A percentile compares a stretch with the other conserved stretches of the same genome.
Conservation (phyloP, 257 asterid species). For the Scutellaria galericulata region DNA sequence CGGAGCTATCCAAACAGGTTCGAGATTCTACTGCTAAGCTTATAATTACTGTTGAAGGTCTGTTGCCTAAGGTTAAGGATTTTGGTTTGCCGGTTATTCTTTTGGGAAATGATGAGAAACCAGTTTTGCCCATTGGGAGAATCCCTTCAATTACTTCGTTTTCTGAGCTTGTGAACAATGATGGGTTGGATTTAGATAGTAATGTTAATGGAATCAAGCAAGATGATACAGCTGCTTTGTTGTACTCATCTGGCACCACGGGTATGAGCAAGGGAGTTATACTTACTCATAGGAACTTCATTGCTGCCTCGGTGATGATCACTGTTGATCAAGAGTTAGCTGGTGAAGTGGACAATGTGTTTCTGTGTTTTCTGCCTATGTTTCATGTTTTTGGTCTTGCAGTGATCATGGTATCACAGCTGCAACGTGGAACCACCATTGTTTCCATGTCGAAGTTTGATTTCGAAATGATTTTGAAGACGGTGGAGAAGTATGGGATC, state of each 20-base stretch:
- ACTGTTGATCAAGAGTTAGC: conserved; percentile 69
- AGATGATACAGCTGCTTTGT: conserved; percentile 70
- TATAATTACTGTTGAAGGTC: conserved; percentile 68
- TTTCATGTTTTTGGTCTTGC: conserved; percentile 91
- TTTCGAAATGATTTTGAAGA: conserved; percentile 62
- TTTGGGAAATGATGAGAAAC: conserved; percentile 41
- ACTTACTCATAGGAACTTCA: conserved; percentile 77
- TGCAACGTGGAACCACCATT: conserved; percentile 80
- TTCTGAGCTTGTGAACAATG: conserved; percentile 52
- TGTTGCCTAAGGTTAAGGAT: conserved; percentile 61
- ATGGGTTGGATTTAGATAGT: conserved; percentile 52
- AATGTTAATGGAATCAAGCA: conserved; percentile 43
- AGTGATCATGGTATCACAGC: conserved; percentile 71
- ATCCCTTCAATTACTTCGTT: conserved; percentile 46
- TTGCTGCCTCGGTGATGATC: conserved; percentile 67
- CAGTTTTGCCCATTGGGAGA: conserved; percentile 29
- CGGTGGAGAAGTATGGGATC: conserved; percentile 64
- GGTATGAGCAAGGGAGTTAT: conserved; percentile 89
- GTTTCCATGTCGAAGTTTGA: conserved; percentile 79
- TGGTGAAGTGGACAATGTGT: conserved; percentile 61
- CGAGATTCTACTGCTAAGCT: conserved; percentile 71
- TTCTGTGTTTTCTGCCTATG: conserved; percentile 80
- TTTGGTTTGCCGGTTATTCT: conserved; percentile 65
- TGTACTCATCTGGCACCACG: conserved; percentile 95
- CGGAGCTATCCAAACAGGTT: conserved; percentile 78